These are phyloP conservation scores for Boletus barrowsii DNA, from an alignment of 768 basidiomycete species.

Conservation along the genomic window DNA sequence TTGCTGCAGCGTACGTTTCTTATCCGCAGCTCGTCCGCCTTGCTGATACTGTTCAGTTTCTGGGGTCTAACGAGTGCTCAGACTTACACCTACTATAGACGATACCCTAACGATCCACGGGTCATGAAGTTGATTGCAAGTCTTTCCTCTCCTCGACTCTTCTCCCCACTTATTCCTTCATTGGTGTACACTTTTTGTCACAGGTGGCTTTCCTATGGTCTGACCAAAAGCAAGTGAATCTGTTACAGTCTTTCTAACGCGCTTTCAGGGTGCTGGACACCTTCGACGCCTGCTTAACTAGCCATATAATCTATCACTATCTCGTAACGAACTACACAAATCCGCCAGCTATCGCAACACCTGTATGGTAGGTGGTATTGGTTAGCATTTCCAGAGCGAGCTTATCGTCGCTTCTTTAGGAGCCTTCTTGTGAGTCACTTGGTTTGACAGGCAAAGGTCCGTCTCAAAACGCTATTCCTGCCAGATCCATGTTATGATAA, in stretches of 20 bases:
- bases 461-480: not conserved
- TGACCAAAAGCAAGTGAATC: not conserved
- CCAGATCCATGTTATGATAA: conserved; percentile 52
- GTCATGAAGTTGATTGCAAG: conserved; percentile 39
- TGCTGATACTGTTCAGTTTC: conserved; percentile 34
- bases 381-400: not conserved
- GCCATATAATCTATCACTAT: conserved; percentile 57
- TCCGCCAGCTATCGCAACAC: conserved; percentile 38
- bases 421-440: conserved; percentile 47
- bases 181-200: conserved; percentile 22
- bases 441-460: not conserved
- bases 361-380: conserved; percentile 41
- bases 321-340: conserved; percentile 52
- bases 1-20: conserved; percentile 48
- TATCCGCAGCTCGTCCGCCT: not conserved
- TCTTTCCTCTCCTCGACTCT: not conserved
- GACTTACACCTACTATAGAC: conserved; percentile 47
- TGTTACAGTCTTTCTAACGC: not conserved
- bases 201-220: conserved; percentile 24
- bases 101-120: conserved; percentile 32
- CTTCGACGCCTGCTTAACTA: conserved; percentile 49
- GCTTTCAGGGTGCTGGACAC: conserved; percentile 43
- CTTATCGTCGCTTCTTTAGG: conserved; percentile 31
- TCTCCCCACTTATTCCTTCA: conserved; percentile 34
- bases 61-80: conserved; percentile 57